These are phyloP conservation scores for Chlamydomonas incerta DNA, from an alignment of 139 green algal genomes.

Conservation along the genomic window DNA sequence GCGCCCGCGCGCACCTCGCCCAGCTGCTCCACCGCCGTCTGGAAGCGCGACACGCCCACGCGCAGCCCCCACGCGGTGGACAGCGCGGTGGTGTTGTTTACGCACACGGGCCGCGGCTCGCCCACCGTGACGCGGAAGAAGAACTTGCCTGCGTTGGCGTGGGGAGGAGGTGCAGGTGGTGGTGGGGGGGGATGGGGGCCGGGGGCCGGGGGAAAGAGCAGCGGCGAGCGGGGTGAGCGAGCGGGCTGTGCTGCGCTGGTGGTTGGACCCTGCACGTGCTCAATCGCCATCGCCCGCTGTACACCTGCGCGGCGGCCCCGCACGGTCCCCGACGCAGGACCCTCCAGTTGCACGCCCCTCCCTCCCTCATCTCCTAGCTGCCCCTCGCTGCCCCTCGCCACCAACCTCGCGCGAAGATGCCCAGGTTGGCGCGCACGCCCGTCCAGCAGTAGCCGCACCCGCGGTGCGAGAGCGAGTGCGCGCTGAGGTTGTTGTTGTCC, in stretches of 20 bases:
- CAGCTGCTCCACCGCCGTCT: constrained; percentile 39
- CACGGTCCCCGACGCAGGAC: too few relatives aligned
- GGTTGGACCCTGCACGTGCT: too few relatives aligned
- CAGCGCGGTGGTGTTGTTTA: constrained; percentile 33
- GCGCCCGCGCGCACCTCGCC: constrained; percentile 21
- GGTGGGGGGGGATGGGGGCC: too few relatives aligned
- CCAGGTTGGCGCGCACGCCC: constrained; percentile 25
- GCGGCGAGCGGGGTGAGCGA: too few relatives aligned
- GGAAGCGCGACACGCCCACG: constrained; percentile 33
- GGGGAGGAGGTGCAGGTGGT: neutral
- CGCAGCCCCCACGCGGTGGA: constrained; percentile 25
- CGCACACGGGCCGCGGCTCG: neutral
- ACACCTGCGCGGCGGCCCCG: too few relatives aligned
- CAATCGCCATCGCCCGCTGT: too few relatives aligned
- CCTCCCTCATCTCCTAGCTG: too few relatives aligned
- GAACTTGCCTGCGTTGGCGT: neutral
- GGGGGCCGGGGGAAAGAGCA: too few relatives aligned
- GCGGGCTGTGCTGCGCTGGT: too few relatives aligned
- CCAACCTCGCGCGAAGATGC: constrained; percentile 17
- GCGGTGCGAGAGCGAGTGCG: neutral
- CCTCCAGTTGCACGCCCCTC: too few relatives aligned
- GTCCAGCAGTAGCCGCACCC: constrained; percentile 34
- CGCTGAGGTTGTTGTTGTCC: neutral
- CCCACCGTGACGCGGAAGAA: constrained; percentile 32
- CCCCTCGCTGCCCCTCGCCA: too few relatives aligned